Evolutionary conservation across 495 filamentous ascomycete species (phyloP), one percentile per base, ranked within the genome.

Genomic region (Hyaloscypha hepaticicola): DNA sequence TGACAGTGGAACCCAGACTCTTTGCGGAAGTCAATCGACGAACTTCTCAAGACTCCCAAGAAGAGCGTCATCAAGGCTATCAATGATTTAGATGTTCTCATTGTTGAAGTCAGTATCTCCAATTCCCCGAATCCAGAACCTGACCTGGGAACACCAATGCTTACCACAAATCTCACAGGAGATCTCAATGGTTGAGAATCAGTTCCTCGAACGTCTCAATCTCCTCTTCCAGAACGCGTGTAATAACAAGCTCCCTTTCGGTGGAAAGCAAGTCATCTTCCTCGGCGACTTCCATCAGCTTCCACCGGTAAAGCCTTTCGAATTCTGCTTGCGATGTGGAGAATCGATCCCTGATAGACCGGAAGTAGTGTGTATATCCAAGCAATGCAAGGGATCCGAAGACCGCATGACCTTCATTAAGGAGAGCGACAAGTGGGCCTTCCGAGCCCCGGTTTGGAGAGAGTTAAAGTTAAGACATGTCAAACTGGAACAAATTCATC

Each of bases 131-230:
- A 4, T 45, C 19, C 16, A 16, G 4, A 16, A 3, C 31, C 12
- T 33, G 31, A 33, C 12, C 0, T 33, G 31, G 12, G 7, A 12
- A 33, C n/a, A 12, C 12, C 7, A 33, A 7, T 33, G 38, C 38
- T 45, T 9, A 45, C 7, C 4, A 19, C 38, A 45, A 19, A 19
- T 45, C 38, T n/a, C n/a, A n/a, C 38, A 45, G 38, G 38, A 81
- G 57, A 77, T 82, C 24, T 75, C 69, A 26, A 78, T 85, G 83
- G 74, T 85, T 0, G 82, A 85, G 51, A 85, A 84, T 51, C 69
- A 78, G 1, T 77, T 82, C 48, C 79, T 88, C 21, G 80, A 83
- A 61, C 73, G 85, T 22, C 69, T 88, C 0, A 84, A 84, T 61
- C 66, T 56, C 6, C 62, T 82, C 27, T 79, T 87, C 77, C 79